Evolutionary conservation across 148 eudicot genomes (phyloP), one percentile per base, ranked within the genome.

Genomic region (Heliamphora exappendiculata): DNA sequence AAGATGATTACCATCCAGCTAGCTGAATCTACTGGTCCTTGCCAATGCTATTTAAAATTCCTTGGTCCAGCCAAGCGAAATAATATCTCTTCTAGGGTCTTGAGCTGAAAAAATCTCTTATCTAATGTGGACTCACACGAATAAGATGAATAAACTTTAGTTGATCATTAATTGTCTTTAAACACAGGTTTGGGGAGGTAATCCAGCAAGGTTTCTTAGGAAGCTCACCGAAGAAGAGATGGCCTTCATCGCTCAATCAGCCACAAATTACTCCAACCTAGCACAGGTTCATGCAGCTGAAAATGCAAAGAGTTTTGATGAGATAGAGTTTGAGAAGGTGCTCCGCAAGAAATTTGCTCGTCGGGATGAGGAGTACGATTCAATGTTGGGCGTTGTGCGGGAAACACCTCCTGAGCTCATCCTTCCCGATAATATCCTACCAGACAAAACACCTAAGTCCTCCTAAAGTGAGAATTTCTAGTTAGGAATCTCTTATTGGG

Each of bases 131-230:
- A 33, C 17, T 33, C 17, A 2, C 4, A 22, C 59, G 1, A 31
- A 20, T 28, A 76, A 78, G 50, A 44, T 41, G 41, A 68, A 26
- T 37, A 26, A 33, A 45, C 19, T 16, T 8, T 6, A 50, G 13
- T 14, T 69, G 42, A 31, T 58, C 4, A 28, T 28, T 47, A 26
- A 39, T 37, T 67, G 17, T 74, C 12, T 55, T 29, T 28, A 57
- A 74, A 53, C 28, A 51, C 85, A 85, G 88, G 79, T 85, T 28
- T 85, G 90, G 90, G 88, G 83, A 53, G 88, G 93, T 57, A 89
- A 89, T 81, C 93, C 93, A 9, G 89, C 93, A n/a, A 89, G 80
- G 87, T 86, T 89, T 73, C 78, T 89, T 14, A 86, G 91, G 72
- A 89, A 86, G 80, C 87, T 89, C 12, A 84, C 89, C 4, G 87